Evolutionary conservation across 2,329 filamentous ascomycete genomes (phyloP), one percentile per base, ranked within the genome.

Genomic region (Boeremia lycopersici): DNA sequence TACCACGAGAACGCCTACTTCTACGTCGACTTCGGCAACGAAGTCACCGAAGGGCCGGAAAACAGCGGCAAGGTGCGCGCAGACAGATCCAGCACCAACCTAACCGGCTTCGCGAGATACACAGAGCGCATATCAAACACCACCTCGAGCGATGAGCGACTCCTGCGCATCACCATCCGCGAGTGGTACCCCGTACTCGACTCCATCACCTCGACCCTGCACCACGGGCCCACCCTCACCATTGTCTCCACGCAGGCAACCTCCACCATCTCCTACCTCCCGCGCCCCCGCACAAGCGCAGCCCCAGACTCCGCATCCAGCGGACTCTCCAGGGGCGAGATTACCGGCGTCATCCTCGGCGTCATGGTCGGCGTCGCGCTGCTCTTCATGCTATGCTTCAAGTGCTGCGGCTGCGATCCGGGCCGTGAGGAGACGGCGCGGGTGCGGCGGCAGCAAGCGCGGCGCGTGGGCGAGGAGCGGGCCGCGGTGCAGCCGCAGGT

Each of bases 221-320:
- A 61, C 28, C 42, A 49, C 4, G 63, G 61, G 5, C 63, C 58
- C 3, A 54, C 53, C n/a, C 26, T 66, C 2, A 53, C 54, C 6
- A 28, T 66, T 0, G 48, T 23, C 12, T 15, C 17, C 5, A 6
- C n/a, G 1, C 15, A 19, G 34, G 10, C n/a, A 13, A 6, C 28
- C 15, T 29, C 25, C n/a, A 15, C n/a, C 26, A 9, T 19, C 13
- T 19, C 35, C 19, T 23, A 23, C 19, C 3, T 23, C 5, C 19
- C 19, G 19, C 3, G 19, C 3, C 19, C 19, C 19, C 19, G 19
- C 19, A 3, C 19, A 5, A 23, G 19, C 19, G 5, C 19, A 23
- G 5, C 5, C 19, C 19, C 19, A 5, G 19, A 23, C 19, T 23
- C 19, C 19, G 19, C 19, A 23, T 23, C 19, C 5, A 23, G 5